Percentiles rank a stretch among this genome's conserved stretches.
These are phyloP conservation scores for Oehlia diaphana DNA, from an alignment of 192 early-diverging fungal species.

Conservation along the genomic window DNA sequence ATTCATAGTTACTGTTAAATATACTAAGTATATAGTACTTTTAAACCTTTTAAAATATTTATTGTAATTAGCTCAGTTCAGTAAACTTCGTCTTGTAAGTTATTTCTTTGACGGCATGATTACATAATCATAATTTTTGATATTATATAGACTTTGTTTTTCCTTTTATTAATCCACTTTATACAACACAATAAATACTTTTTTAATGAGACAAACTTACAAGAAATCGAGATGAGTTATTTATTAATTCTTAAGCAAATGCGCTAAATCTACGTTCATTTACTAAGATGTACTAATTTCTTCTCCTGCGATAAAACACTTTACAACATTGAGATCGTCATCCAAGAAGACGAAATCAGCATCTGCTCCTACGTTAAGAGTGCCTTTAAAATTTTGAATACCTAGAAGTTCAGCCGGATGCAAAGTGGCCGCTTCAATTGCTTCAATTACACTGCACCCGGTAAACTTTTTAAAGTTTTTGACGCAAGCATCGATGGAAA, in stretches of 20 bases:
- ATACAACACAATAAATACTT: no score
- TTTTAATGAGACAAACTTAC: no score
- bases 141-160: no score
- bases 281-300: constrained; percentile 44
- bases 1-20: no score
- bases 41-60: no score
- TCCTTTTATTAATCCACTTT: no score
- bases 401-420: constrained; percentile 76
- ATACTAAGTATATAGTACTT: no score
- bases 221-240: no score
- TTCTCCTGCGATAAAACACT: constrained; percentile 70
- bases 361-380: constrained; percentile 69
- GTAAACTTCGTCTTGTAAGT: no score
- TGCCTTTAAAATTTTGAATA: constrained; percentile 71
- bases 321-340: constrained; percentile 63
- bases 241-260: background rate
- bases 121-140: no score
- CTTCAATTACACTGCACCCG: constrained; percentile 72
- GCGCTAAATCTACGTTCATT: background rate
- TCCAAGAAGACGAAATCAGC: constrained; percentile 76
- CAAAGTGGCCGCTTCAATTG: constrained; percentile 76
- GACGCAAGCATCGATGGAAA: constrained; percentile 71
- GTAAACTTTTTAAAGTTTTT: constrained; percentile 79
- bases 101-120: no score
- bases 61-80: no score